Evolutionary conservation across 2,329 filamentous ascomycete species (phyloP).

Genomic region (Tolypocladium tundrense): DNA sequence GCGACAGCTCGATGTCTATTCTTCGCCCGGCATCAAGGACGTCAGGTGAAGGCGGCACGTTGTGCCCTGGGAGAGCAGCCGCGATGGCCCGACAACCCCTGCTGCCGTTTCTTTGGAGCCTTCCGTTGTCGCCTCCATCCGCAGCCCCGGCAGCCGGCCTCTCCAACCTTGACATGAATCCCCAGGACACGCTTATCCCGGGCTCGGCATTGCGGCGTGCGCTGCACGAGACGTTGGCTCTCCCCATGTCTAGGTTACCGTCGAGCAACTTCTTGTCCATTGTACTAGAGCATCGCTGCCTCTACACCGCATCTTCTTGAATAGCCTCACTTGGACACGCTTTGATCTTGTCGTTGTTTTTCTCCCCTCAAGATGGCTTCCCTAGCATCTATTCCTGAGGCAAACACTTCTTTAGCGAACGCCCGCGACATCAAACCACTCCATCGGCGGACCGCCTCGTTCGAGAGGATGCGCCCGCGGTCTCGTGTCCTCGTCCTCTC

Average conservation of each 20-base stretch:
- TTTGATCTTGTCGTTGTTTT: conserved; percentile 3
- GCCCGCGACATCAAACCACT: conserved; percentile 5
- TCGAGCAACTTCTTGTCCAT: conserved; percentile 3
- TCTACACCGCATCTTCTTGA: conserved; percentile 11
- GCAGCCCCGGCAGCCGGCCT: neutral
- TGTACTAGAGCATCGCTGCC: conserved; percentile 5
- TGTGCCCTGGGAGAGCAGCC: neutral
- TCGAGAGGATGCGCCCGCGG: conserved; percentile 11
- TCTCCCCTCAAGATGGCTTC: conserved; percentile 15
- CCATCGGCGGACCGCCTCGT: conserved; percentile 7
- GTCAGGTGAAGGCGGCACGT: conserved; percentile 33
- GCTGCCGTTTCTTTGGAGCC: neutral
- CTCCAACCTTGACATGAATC: neutral
- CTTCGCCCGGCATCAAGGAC: conserved; percentile 71
- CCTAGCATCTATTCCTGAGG: conserved; percentile 17
- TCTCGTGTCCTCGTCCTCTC: conserved; percentile 17
- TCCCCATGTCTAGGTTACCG: neutral
- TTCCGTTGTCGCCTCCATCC: neutral
- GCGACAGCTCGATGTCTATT: conserved; percentile 72
- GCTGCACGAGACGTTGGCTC: conserved; percentile 2
- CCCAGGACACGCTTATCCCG: neutral
- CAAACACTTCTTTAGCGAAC: conserved; percentile 9
- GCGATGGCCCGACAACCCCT: neutral
- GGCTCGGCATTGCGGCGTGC: neutral
- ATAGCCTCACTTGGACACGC: conserved; percentile 11